A percentile compares a stretch with the other conserved stretches of the same genome.
Conservation (phyloP, 164 flowering plant genomes). For the Akebia trifoliata region DNA sequence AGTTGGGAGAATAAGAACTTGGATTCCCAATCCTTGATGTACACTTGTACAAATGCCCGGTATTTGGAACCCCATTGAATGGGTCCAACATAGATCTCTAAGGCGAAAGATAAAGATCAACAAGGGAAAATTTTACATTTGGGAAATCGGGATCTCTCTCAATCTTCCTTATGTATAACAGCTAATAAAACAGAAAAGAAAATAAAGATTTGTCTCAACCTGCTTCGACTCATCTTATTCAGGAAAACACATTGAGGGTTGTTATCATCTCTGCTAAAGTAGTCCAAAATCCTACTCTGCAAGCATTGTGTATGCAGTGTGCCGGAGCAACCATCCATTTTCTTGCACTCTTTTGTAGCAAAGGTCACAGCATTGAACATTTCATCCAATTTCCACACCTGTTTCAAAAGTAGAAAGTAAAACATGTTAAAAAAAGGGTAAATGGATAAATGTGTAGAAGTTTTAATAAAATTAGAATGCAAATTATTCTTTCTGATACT, state of each 20-base stretch:
- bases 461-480: too few species aligned
- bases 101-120: too few species aligned
- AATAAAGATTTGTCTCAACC: slow-evolving; percentile 34
- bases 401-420: slow-evolving; percentile 1
- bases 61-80: too few species aligned
- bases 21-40: too few species aligned
- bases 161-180: background rate
- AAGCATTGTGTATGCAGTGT: slow-evolving; percentile 67
- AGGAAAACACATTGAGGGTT: slow-evolving; percentile 21
- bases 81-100: too few species aligned
- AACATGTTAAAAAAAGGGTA: background rate
- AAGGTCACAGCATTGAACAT: slow-evolving; percentile 63
- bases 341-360: slow-evolving; percentile 54
- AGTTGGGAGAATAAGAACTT: too few species aligned
- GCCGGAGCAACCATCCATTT: slow-evolving; percentile 46
- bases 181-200: slow-evolving; percentile 1
- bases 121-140: too few species aligned
- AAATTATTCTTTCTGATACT: background rate
- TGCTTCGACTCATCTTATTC: slow-evolving; percentile 45
- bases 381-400: slow-evolving; percentile 70
- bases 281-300: slow-evolving; percentile 63
- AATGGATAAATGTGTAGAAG: background rate
- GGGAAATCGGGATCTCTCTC: background rate
- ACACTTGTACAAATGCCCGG: too few species aligned
- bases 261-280: slow-evolving; percentile 48